Evolutionary conservation across 78 protist genomes (phyloP), one percentile per base, ranked within the genome.

Genomic region (Dictyostelium purpureum): DNA sequence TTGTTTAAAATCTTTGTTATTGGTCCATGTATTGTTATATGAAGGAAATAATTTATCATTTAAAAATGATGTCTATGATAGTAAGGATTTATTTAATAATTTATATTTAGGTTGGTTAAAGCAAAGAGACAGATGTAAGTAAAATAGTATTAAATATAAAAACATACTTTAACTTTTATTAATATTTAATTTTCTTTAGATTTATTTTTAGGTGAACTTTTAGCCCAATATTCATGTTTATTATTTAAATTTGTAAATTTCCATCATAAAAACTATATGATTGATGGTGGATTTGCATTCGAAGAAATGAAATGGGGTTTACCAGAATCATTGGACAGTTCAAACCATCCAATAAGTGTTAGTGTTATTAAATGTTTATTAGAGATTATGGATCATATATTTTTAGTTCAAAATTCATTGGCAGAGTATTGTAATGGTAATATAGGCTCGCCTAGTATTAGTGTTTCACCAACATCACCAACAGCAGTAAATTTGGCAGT

Each of bases 61-160:
- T 31, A 85, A 73, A 47, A 33, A 12, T 0, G 81, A 73, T 73
- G 56, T 45, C 9, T 73, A 57, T 73, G 91, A 85, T 28, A 85
- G 75, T 73, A 85, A 59, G 45, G 91, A 85, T 73, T 45, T 85
- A 45, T 85, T 85, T 45, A 45, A 85, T 45, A 85, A 85, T 73
- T 73, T 85, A 70, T 51, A 73, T 73, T 65, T 85, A 71, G 91
- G 91, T 59, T 85, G 91, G 91, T 45, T 63, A 59, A 85, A 85
- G 73, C 91, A 85, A 73, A 82, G 56, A 70, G 91, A 85, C 6
- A 85, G 49, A 73, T 85, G 91, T 83, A 83, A 4, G 75, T 79
- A 14, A 42, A n/a, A n/a, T n/a, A n/a, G 21, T 38, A 40, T 37
- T 69, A 69, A 69, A 69, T 45, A 42, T 18, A 33, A 11, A 31